Conservation (phyloP, 352 stramenopile species). For the Elongisporangium undulatum region DNA sequence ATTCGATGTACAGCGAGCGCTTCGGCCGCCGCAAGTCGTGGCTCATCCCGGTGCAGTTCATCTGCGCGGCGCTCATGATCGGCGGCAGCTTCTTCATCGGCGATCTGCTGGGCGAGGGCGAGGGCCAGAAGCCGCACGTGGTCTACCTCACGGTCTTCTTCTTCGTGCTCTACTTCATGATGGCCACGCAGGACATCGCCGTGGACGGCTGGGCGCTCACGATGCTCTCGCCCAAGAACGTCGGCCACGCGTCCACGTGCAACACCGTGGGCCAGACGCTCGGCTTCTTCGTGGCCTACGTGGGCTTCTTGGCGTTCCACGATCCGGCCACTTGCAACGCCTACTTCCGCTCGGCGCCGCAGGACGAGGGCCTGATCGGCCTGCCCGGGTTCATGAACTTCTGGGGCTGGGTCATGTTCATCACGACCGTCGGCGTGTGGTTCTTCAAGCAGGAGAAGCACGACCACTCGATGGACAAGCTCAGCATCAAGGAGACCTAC, state of each 20-base stretch:
- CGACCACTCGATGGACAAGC: conserved; percentile 55
- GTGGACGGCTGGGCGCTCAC: conserved; percentile 99
- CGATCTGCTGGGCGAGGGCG: conserved; percentile 81
- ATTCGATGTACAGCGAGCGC: conserved; percentile 89
- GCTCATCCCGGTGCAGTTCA: conserved; percentile 97
- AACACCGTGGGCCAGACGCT: conserved; percentile 97
- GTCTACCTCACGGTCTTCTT: conserved; percentile 94
- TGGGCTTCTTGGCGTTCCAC: conserved; percentile 98
- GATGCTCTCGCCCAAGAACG: conserved; percentile 97
- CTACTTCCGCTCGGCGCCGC: conserved; percentile 70
- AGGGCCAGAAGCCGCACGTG: conserved; percentile 85
- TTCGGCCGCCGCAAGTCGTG: conserved; percentile 95
- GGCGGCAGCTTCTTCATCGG: conserved; percentile 80
- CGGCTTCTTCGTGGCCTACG: conserved; percentile 97
- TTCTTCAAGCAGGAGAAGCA: conserved; percentile 90
- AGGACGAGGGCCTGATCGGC: conserved; percentile 77
- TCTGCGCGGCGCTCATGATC: conserved; percentile 96
- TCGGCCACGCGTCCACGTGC: conserved; percentile 94
- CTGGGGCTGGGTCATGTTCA: conserved; percentile 92
- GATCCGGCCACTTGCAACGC: conserved; percentile 89
- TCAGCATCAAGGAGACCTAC: conserved; percentile 88
- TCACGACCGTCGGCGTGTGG: conserved; percentile 89
- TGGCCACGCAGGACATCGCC: conserved; percentile 99
- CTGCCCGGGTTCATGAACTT: conserved; percentile 91
- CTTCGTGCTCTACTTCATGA: conserved; percentile 98